phyloP scores from a whole-genome alignment of 1,139 yeast genomes.

The Pichia terricola region DNA sequence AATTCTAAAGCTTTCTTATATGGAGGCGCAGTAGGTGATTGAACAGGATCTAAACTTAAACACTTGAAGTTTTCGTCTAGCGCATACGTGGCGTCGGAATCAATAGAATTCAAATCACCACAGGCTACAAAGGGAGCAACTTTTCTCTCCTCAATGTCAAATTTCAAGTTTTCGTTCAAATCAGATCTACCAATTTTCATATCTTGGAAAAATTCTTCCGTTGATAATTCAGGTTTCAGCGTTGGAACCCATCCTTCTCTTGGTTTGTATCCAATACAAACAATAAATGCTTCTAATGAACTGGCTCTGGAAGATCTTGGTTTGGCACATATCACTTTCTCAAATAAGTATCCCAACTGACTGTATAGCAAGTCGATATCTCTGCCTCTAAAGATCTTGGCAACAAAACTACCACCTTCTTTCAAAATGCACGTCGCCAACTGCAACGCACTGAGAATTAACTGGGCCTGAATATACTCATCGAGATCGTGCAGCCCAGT shows the following conservation, averaged over 20 bases:
- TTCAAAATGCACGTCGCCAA: conserved; percentile 79
- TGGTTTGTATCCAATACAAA: conserved; percentile 80
- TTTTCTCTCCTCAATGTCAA: conserved; percentile 45
- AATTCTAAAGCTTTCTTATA: conserved; percentile 83
- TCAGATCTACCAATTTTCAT: conserved; percentile 42
- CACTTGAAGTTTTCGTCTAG: conserved; percentile 35
- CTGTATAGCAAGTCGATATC: conserved; percentile 88
- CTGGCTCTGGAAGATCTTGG: conserved; percentile 93
- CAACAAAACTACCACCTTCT: conserved; percentile 89
- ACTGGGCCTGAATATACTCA: conserved; percentile 92
- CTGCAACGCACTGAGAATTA: conserved; percentile 82
- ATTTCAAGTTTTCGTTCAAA: conserved; percentile 32
- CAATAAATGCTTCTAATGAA: conserved; percentile 86
- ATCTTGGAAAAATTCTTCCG: conserved; percentile 74
- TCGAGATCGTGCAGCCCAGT: conserved; percentile 95
- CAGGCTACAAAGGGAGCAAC: conserved; percentile 90
- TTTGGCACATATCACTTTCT: conserved; percentile 84
- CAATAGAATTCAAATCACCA: conserved; percentile 80
- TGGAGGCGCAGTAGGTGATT: conserved; percentile 93
- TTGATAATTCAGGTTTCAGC: conserved; percentile 40
- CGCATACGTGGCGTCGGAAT: conserved; percentile 91
- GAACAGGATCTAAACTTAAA: conserved; percentile 74
- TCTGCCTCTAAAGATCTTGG: conserved; percentile 91
- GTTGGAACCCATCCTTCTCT: conserved; percentile 73
- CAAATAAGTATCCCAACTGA: conserved; percentile 77